Evolutionary conservation across 1,284 basidiomycete genomes (phyloP).

Genomic region (Takashimella koratensis): DNA sequence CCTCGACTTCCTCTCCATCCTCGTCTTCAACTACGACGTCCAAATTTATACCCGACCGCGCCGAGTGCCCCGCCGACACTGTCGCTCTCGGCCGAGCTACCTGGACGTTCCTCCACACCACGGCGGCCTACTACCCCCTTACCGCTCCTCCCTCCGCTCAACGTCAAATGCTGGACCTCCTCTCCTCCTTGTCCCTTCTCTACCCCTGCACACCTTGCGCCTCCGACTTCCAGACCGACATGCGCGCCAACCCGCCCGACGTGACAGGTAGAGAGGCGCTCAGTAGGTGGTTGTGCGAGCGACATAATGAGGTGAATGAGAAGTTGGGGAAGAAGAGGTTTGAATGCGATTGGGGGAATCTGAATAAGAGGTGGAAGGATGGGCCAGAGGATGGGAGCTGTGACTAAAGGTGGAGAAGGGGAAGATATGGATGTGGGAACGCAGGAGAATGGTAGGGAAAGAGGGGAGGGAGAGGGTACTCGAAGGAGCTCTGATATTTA

Average conservation of each 20-base stretch:
- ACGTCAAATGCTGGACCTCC: constrained; percentile 71
- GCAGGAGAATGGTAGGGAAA: no score
- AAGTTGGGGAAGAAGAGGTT: constrained; percentile 78
- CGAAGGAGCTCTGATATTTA: no score
- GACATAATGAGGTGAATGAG: constrained; percentile 86
- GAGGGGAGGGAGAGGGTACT: no score
- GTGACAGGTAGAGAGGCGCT: constrained; percentile 64
- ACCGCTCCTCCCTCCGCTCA: constrained; percentile 66
- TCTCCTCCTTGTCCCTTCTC: constrained; percentile 69
- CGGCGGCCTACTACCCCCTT: constrained; percentile 89
- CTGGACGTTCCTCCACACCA: constrained; percentile 92
- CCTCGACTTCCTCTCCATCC: neutral
- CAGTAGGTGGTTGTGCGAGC: constrained; percentile 80
- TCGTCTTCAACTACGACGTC: constrained; percentile 24
- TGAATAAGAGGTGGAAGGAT: constrained; percentile 84
- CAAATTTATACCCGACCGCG: constrained; percentile 46
- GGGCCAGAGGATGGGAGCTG: constrained; percentile 82
- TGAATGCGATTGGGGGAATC: constrained; percentile 64
- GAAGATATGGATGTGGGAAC: no score
- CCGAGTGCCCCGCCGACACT: constrained; percentile 79
- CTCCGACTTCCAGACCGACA: constrained; percentile 63
- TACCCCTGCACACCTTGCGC: constrained; percentile 88
- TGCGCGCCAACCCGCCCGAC: constrained; percentile 66
- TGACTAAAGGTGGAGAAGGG: constrained; percentile 62
- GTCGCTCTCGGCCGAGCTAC: constrained; percentile 82